These are phyloP conservation scores for Amanita pallidorosea DNA, from an alignment of 768 basidiomycete genomes.

Conservation along the genomic window DNA sequence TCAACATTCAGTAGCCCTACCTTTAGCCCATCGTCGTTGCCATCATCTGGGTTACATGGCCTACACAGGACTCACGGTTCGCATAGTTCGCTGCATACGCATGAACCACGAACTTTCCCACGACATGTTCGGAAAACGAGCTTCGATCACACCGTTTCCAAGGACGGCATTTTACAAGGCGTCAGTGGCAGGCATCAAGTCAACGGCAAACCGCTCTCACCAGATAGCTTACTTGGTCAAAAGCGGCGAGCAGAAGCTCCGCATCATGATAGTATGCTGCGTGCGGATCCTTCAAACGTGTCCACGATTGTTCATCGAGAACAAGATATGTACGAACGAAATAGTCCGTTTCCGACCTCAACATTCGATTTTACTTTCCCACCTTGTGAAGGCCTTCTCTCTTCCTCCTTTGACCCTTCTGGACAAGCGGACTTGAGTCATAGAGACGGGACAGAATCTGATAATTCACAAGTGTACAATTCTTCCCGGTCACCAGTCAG, in stretches of 20 bases:
- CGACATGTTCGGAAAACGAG: slow-evolving; percentile 88
- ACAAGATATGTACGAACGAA: slow-evolving; percentile 27
- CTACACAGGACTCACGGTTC: slow-evolving; percentile 22
- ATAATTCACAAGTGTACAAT: slow-evolving; percentile 12
- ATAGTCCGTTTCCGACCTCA: slow-evolving; percentile 52
- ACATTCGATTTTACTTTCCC: slow-evolving; percentile 68
- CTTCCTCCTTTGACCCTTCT: slow-evolving; percentile 13
- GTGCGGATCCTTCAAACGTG: slow-evolving; percentile 62
- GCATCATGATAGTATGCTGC: slow-evolving; percentile 69
- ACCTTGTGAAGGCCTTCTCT: slow-evolving; percentile 52
- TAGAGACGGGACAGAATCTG: slow-evolving; percentile 3
- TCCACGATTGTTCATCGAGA: slow-evolving; percentile 13
- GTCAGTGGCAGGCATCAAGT: slow-evolving; percentile 69
- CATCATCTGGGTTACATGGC: slow-evolving; percentile 60
- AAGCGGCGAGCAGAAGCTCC: slow-evolving; percentile 80
- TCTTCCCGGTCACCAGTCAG: slow-evolving; percentile 17
- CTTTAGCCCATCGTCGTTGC: slow-evolving; percentile 64
- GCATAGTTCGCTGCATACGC: no score
- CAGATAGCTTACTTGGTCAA: slow-evolving; percentile 54
- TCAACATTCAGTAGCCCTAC: slow-evolving; percentile 35
- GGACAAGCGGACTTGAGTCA: slow-evolving; percentile 11
- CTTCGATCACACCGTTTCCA: slow-evolving; percentile 85
- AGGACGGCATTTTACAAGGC: slow-evolving; percentile 47
- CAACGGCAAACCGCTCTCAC: slow-evolving; percentile 62
- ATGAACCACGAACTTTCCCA: slow-evolving; percentile 53